phyloP scores from a whole-genome alignment of 2,329 filamentous ascomycete genomes.

The Lecanicillium sp. region DNA sequence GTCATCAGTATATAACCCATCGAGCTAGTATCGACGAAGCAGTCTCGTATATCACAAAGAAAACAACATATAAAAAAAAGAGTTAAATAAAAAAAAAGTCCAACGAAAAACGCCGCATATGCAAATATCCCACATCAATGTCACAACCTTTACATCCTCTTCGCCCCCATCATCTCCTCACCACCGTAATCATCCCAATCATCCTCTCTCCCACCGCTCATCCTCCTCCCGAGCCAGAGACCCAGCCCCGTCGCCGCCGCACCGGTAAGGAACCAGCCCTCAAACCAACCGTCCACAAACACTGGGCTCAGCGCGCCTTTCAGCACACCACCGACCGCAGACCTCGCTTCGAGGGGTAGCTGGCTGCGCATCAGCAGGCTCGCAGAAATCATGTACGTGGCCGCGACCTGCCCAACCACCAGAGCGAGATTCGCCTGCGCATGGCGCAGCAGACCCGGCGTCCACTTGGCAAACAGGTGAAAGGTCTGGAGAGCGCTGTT shows the following conservation, averaged over 20 bases:
- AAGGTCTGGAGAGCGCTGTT: constrained; percentile 82
- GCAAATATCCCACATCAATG: neutral
- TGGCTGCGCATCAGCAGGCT: constrained; percentile 73
- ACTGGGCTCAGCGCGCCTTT: constrained; percentile 62
- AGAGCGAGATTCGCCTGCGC: constrained; percentile 74
- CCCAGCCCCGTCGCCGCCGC: constrained; percentile 62
- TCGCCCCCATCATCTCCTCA: constrained; percentile 66
- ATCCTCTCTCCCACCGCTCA: constrained; percentile 42
- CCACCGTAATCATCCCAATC: constrained; percentile 55
- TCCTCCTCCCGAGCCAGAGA: constrained; percentile 64
- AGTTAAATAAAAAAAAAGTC: neutral
- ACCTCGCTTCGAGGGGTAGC: constrained; percentile 69
- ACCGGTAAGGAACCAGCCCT: constrained; percentile 74
- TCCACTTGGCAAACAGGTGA: constrained; percentile 70
- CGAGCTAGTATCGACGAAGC: no score
- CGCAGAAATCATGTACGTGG: constrained; percentile 79
- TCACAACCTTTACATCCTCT: constrained; percentile 50
- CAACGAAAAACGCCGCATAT: no score
- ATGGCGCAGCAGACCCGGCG: constrained; percentile 64
- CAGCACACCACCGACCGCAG: constrained; percentile 70
- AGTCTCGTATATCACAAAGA: no score
- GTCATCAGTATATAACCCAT: no score
- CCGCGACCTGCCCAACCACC: constrained; percentile 71
- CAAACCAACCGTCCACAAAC: constrained; percentile 72
- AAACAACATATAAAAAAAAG: no score